These are phyloP conservation scores for Cystobasidium slooffiae DNA, from an alignment of 1,284 basidiomycete genomes.

Conservation along the genomic window DNA sequence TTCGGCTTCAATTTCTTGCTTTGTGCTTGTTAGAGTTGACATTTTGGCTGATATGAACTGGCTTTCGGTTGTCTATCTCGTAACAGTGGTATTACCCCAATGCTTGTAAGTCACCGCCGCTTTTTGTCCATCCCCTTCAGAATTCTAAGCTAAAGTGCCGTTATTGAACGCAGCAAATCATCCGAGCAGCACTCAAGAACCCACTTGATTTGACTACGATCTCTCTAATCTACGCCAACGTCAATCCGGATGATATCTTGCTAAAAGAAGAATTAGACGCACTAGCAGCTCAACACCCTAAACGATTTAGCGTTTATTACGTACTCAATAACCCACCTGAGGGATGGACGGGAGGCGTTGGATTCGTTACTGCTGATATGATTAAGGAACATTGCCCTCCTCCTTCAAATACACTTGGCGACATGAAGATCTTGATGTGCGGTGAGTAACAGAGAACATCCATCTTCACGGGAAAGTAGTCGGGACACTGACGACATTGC, in stretches of 20 bases:
- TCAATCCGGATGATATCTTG: conserved; percentile 63
- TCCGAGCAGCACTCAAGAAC: conserved; percentile 85
- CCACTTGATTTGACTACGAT: conserved; percentile 79
- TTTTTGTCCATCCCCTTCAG: not conserved
- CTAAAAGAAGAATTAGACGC: conserved; percentile 83
- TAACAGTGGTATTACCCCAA: conserved; percentile 82
- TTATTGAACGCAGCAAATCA: conserved; percentile 68
- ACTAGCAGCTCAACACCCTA: conserved; percentile 69
- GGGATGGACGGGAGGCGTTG: conserved; percentile 83
- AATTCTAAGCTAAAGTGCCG: not conserved
- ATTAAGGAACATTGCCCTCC: conserved; percentile 66
- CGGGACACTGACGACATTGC: no score
- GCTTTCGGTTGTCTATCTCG: not conserved
- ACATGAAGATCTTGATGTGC: conserved; percentile 58
- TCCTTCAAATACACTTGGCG: conserved; percentile 48
- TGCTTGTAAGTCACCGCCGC: conserved; percentile 63
- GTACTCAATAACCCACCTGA: conserved; percentile 92
- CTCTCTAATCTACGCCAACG: conserved; percentile 97
- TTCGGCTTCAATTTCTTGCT: not conserved
- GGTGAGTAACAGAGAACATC: conserved; percentile 47
- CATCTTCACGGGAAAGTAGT: no score
- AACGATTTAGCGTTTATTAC: conserved; percentile 81
- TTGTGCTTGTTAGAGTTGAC: not conserved
- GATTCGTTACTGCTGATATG: conserved; percentile 93
- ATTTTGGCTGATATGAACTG: not conserved